phyloP scores from a whole-genome alignment of 345 rosid species.

The Gynandropsis gynandra region DNA sequence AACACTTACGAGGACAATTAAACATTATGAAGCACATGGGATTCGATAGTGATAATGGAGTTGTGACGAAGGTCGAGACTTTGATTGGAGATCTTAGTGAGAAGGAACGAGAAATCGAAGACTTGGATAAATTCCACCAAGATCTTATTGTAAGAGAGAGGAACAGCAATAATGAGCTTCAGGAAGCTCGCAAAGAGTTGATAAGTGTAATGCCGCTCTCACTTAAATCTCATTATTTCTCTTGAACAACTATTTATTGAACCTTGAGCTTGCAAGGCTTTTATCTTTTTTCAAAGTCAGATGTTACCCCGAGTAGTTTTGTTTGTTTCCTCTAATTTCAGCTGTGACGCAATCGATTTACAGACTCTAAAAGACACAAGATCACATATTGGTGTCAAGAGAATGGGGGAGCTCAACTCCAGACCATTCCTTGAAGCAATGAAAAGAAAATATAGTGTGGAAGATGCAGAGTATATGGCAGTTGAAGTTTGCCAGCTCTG shows the following conservation, averaged over 20 bases:
- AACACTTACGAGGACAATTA: constrained; percentile 54
- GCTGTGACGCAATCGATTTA: constrained; percentile 20
- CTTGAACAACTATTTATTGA: no score
- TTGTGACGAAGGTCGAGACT: constrained; percentile 47
- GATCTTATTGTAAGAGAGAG: constrained; percentile 72
- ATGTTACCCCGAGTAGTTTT: background rate
- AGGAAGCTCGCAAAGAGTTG: constrained; percentile 87
- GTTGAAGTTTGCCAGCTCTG: constrained; percentile 73
- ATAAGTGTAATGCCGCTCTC: constrained; percentile 42
- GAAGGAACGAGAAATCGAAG: constrained; percentile 63
- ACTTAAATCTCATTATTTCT: no score
- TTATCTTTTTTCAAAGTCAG: background rate
- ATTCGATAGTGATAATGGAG: constrained; percentile 59
- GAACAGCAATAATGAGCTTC: constrained; percentile 81
- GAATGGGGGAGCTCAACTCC: constrained; percentile 89
- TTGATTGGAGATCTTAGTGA: constrained; percentile 51
- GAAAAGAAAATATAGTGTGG: constrained; percentile 59
- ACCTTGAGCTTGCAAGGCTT: background rate
- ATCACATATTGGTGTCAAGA: constrained; percentile 56
- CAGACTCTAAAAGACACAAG: constrained; percentile 56
- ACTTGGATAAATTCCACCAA: constrained; percentile 66
- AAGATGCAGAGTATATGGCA: constrained; percentile 72
- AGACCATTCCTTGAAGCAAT: constrained; percentile 72
- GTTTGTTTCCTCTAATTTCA: background rate
- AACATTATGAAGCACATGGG: constrained; percentile 80